Base-by-base conservation (phyloP, 768 basidiomycete species). In the Kwoniella sp. region DNA sequence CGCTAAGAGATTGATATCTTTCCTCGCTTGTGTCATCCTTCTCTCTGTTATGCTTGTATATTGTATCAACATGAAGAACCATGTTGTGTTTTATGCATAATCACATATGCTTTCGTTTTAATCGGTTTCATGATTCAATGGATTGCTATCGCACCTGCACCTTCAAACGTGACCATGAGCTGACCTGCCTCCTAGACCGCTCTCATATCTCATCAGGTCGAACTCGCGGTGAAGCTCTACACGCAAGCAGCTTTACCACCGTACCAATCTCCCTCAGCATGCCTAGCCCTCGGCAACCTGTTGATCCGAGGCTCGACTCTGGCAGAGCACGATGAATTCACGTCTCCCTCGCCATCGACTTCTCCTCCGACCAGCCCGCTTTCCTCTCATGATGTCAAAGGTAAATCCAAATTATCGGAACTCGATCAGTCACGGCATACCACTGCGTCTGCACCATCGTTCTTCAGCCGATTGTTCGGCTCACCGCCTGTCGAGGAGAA, bases 171-270 rank as follows among this genome's bases (percentile, higher is more conserved):
- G n/a, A n/a, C n/a, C n/a, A n/a, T n/a, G 21, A 19, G 27, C 54
- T 55, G 54, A 55, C 54, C 12, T 12, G 3, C 22, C 46, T 25
- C 44, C 19, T 44, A 77, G 75, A 61, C 68, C 46, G 75, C 75
- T 17, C 50, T 77, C 15, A 70, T 77, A 22, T 60, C 72, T 0
- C 75, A 77, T 64, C 70, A 72, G 22, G 55, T 65, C 25, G 55
- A 56, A 7, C 27, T 70, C 13, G 75, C 75, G 17, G 64, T 70
- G 10, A 64, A 68, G 48, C 56, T 60, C 22, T 74, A 74, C 56
- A 65, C 64, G 21, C 60, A 58, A 46, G 75, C 75, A 24, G 72
- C 72, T 26, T 58, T 72, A 13, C 75, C 75, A 5, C 75, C 75
- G 9, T 67, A 65, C 49, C 55, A 67, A 9, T 77, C 75, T 5